Evolutionary conservation across 2,329 filamentous ascomycete genomes (phyloP), one percentile per base, ranked within the genome.

Genomic region (Ophiostoma fasciatum): DNA sequence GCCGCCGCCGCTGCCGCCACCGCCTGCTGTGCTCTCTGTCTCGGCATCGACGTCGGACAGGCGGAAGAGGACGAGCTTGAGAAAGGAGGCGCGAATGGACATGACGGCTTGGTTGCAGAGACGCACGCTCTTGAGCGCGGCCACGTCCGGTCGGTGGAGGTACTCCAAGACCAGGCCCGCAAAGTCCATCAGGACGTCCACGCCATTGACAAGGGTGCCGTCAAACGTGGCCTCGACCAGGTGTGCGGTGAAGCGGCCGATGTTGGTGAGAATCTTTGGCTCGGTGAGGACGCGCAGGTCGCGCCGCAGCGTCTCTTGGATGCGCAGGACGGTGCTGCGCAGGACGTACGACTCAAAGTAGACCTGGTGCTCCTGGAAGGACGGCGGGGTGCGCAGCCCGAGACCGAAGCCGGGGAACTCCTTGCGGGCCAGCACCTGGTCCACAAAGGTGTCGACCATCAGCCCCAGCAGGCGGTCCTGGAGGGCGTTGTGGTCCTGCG

Each of bases 321-420:
- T 59, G 21, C 80, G 73, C 4, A 74, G 68, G 31, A 94, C 69
- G 0, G 82, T 75, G 44, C 78, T 79, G 20, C 77, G 73, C 15
- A 96, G 62, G 4, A 96, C 62, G 51, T 87, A 94, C 0, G 90
- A 93, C 51, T 93, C 84, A 46, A 98, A 94, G 52, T 87, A 93
- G 0, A 85, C 84, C 49, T 94, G 87, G 47, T 96, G 85, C 51
- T 96, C 90, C 46, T 88, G 74, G 49, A 93, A 94, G 0, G 88
- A 87, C 1, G 90, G 84, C 2, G 92, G 90, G 0, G 88, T 80
- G 52, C 90, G 94, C 36, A 82, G 62, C 49, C 83, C 93, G 9
- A 98, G 60, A 0, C 79, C 77, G 36, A 98, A 81, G 0, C 90
- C 88, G 3, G 78, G 67, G 50, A 96, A 98, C 36, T 98, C 90